Evolutionary conservation across 345 rosid species (phyloP).

Genomic region (Ceriops tagal): DNA sequence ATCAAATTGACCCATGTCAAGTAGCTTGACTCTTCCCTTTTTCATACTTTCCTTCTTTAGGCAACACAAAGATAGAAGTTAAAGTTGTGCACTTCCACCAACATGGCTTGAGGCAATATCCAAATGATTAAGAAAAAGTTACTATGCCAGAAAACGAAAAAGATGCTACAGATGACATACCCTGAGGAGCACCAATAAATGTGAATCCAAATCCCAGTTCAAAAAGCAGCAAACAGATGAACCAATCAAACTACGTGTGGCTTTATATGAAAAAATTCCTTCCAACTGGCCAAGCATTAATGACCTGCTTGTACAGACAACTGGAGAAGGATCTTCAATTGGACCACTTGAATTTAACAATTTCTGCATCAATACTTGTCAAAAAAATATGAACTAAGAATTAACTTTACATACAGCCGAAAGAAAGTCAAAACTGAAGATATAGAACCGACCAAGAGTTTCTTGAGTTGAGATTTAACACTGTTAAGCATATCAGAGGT

Average conservation of each 20-base stretch:
- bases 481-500: slow-evolving; percentile 44
- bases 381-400: slow-evolving; percentile 27
- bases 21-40: neutral
- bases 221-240: slow-evolving; percentile 66
- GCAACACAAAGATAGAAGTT: neutral
- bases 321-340: slow-evolving; percentile 89
- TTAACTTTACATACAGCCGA: slow-evolving; percentile 15
- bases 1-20: neutral
- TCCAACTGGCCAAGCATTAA: slow-evolving; percentile 68
- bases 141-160: neutral
- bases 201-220: slow-evolving; percentile 62
- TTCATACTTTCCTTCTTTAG: neutral
- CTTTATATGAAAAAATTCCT: slow-evolving; percentile 72
- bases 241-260: slow-evolving; percentile 65
- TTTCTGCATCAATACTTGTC: slow-evolving; percentile 59
- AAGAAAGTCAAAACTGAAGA: slow-evolving; percentile 23
- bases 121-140: neutral
- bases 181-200: slow-evolving; percentile 75
- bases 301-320: slow-evolving; percentile 59
- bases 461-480: slow-evolving; percentile 72
- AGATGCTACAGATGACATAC: slow-evolving; percentile 29
- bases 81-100: neutral
- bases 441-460: slow-evolving; percentile 61
- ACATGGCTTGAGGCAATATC: neutral
- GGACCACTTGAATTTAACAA: slow-evolving; percentile 62